A percentile compares a stretch with the other conserved stretches of the same genome.
phyloP scores from a whole-genome alignment of 768 basidiomycete genomes.

The Lactarius quietus region DNA sequence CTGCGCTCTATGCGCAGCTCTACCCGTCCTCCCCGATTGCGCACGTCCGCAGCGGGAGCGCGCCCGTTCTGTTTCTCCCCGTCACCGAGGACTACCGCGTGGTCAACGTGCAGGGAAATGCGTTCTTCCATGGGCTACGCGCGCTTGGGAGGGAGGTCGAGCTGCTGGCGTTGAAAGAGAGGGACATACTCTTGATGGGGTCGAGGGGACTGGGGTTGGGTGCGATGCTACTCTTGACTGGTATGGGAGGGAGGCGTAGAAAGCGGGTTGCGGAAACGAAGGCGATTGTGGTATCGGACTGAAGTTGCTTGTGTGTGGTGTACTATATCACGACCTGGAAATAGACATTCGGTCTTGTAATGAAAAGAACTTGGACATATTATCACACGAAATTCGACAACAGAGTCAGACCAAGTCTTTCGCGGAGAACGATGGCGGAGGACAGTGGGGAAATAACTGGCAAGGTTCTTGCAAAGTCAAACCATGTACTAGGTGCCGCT shows the following conservation, averaged over 20 bases:
- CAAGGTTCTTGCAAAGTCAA: too few species aligned
- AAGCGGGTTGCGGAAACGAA: neutral
- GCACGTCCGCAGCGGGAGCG: conserved; percentile 27
- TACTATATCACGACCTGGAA: too few species aligned
- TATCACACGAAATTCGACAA: too few species aligned
- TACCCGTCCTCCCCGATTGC: conserved; percentile 32
- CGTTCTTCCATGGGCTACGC: conserved; percentile 35
- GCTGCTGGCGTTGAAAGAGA: conserved; percentile 33
- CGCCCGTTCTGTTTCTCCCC: conserved; percentile 34
- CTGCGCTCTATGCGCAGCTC: conserved; percentile 26
- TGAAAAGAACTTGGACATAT: too few species aligned
- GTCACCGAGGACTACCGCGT: conserved; percentile 35
- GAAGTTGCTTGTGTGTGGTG: too few species aligned
- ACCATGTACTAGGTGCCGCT: too few species aligned
- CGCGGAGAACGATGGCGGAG: too few species aligned
- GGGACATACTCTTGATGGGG: conserved; percentile 33
- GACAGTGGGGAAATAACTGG: too few species aligned
- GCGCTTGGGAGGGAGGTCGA: conserved; percentile 29
- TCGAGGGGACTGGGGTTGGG: conserved; percentile 25
- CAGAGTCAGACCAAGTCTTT: too few species aligned
- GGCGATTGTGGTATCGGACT: too few species aligned
- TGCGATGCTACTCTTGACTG: conserved; percentile 24
- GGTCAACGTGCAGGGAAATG: conserved; percentile 32
- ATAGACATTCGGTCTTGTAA: too few species aligned
- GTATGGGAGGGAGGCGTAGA: conserved; percentile 4